phyloP scores from a whole-genome alignment of 129 eudicot species.

The Saposhnikovia divaricata region DNA sequence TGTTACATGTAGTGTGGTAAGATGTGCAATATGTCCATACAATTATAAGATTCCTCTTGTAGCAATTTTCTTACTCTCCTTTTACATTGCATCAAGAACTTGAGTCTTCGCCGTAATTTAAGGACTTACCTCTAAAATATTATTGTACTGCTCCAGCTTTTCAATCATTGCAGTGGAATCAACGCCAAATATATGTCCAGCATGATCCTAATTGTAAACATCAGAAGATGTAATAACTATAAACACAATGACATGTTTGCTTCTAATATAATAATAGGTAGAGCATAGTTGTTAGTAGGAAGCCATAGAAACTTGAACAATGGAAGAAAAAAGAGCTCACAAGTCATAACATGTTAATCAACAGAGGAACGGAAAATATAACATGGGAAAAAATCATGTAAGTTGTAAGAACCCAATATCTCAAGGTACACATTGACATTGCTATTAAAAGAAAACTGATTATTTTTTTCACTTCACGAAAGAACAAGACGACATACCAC shows the following conservation, averaged over 20 bases:
- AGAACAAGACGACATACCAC: slow-evolving; percentile 58
- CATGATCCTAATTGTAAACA: slow-evolving; percentile 73
- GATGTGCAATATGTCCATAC: background rate
- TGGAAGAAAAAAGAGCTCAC: background rate
- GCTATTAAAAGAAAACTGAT: background rate
- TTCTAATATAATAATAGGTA: background rate
- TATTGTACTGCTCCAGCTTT: slow-evolving; percentile 84
- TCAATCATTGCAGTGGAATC: slow-evolving; percentile 76
- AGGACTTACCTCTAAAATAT: slow-evolving; percentile 51
- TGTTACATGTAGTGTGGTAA: background rate
- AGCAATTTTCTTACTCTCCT: background rate
- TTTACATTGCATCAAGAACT: background rate
- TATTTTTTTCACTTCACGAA: background rate
- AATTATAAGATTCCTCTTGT: background rate
- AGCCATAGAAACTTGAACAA: background rate
- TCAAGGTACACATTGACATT: background rate
- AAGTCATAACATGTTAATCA: background rate
- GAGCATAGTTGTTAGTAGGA: background rate
- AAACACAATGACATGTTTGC: background rate
- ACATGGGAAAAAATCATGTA: background rate
- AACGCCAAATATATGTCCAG: slow-evolving; percentile 97
- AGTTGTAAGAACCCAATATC: slow-evolving; percentile 4
- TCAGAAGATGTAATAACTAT: background rate
- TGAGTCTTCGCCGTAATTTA: slow-evolving; percentile 5
- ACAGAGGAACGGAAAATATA: background rate